Percentiles rank a stretch among this genome's conserved stretches.
phyloP scores from a whole-genome alignment of 2,329 filamentous ascomycete genomes.

The Colletotrichum somersetense region DNA sequence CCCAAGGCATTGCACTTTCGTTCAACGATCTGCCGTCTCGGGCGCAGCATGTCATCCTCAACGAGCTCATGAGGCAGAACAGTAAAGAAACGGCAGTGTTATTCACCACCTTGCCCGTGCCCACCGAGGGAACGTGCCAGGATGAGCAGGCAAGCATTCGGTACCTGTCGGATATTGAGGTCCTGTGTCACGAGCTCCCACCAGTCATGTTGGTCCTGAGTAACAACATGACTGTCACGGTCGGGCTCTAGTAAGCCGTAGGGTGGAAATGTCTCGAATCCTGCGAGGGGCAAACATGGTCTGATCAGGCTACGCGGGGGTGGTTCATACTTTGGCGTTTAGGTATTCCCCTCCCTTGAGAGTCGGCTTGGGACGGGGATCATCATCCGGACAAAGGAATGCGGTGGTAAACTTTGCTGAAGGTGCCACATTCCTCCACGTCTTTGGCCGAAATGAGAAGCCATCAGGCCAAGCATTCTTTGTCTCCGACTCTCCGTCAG shows the following conservation, averaged over 20 bases:
- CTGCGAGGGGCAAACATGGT: slow-evolving; percentile 38
- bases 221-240: slow-evolving; percentile 91
- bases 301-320: slow-evolving; percentile 38
- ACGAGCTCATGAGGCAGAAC: slow-evolving; percentile 81
- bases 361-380: slow-evolving; percentile 27
- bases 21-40: slow-evolving; percentile 90
- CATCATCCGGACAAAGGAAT: slow-evolving; percentile 41
- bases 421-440: slow-evolving; percentile 38
- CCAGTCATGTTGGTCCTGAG: slow-evolving; percentile 84
- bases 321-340: slow-evolving; percentile 37
- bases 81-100: slow-evolving; percentile 80
- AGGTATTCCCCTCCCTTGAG: not conserved
- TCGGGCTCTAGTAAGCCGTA: slow-evolving; percentile 66
- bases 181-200: slow-evolving; percentile 81
- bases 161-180: slow-evolving; percentile 83
- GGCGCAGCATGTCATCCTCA: slow-evolving; percentile 87
- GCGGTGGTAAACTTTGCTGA: slow-evolving; percentile 35
- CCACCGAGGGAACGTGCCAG: slow-evolving; percentile 79
- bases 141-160: slow-evolving; percentile 78
- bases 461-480: slow-evolving; percentile 36
- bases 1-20: slow-evolving; percentile 75
- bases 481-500: slow-evolving; percentile 32
- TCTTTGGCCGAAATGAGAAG: slow-evolving; percentile 41
- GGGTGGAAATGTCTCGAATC: slow-evolving; percentile 36
- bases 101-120: slow-evolving; percentile 86